Evolutionary conservation across 345 rosid genomes (phyloP).

Genomic region (Eucalyptus marginata): DNA sequence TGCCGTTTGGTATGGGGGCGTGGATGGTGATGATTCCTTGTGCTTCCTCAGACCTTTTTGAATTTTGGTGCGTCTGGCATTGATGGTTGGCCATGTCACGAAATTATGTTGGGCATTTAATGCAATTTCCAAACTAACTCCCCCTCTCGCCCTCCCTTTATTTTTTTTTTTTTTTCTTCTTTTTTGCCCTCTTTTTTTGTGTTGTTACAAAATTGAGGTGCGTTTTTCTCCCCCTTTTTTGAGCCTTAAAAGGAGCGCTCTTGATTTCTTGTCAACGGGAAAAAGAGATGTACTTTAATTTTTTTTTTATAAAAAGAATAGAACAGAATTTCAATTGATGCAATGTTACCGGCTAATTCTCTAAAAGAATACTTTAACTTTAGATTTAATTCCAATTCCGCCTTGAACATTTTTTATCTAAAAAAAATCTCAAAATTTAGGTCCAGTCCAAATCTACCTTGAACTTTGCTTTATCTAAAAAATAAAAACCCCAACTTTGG

Average conservation of each 20-base stretch:
- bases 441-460: background rate
- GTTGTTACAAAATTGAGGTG: background rate
- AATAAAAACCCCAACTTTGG: background rate
- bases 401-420: accelerated
- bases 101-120: background rate
- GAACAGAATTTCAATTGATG: background rate
- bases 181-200: background rate
- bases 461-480: background rate
- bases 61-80: background rate
- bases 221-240: background rate
- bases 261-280: background rate
- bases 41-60: background rate
- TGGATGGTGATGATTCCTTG: background rate
- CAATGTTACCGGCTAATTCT: background rate
- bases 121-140: background rate
- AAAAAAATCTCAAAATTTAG: no score
- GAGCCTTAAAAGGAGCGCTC: background rate
- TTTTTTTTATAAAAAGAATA: background rate
- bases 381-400: accelerated
- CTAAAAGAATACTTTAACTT: accelerated
- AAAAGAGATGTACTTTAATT: background rate
- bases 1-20: background rate
- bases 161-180: background rate
- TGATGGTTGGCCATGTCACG: background rate
- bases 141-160: background rate